These are phyloP conservation scores for Adansonia gregorii DNA, from an alignment of 441 rosid species.

Conservation along the genomic window DNA sequence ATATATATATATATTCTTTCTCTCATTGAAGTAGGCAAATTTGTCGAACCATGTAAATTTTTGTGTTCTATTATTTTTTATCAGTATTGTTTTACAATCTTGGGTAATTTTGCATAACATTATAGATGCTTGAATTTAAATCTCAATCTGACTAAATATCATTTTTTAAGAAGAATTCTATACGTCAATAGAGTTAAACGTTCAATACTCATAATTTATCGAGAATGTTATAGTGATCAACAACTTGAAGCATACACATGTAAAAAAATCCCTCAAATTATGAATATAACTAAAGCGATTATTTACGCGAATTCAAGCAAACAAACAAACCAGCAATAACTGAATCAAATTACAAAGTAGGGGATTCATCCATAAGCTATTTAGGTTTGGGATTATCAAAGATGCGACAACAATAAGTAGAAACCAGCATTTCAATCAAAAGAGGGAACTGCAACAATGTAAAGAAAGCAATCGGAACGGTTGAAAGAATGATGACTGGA, in stretches of 20 bases:
- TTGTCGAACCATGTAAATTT: too few species aligned
- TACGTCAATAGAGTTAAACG: too few species aligned
- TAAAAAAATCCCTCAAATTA: background rate
- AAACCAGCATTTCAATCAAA: slow-evolving; percentile 20
- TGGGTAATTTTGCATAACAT: too few species aligned
- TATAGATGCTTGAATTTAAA: too few species aligned
- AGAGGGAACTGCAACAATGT: slow-evolving; percentile 28
- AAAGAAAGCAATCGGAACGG: slow-evolving; percentile 22
- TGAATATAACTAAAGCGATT: background rate
- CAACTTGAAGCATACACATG: background rate
- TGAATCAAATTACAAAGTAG: background rate
- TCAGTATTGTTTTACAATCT: too few species aligned
- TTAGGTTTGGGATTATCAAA: background rate
- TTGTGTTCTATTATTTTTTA: too few species aligned
- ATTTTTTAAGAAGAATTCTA: too few species aligned
- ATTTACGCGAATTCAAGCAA: background rate
- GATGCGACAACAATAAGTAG: slow-evolving; percentile 10
- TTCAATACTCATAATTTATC: background rate
- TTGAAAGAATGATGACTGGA: background rate
- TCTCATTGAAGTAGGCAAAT: too few species aligned
- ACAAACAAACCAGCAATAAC: background rate
- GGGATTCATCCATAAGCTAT: background rate
- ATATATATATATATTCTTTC: too few species aligned
- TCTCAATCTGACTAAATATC: too few species aligned
- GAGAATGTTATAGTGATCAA: background rate